Base-by-base conservation (phyloP, 495 filamentous ascomycete species). In the Venustampulla echinocandica region DNA sequence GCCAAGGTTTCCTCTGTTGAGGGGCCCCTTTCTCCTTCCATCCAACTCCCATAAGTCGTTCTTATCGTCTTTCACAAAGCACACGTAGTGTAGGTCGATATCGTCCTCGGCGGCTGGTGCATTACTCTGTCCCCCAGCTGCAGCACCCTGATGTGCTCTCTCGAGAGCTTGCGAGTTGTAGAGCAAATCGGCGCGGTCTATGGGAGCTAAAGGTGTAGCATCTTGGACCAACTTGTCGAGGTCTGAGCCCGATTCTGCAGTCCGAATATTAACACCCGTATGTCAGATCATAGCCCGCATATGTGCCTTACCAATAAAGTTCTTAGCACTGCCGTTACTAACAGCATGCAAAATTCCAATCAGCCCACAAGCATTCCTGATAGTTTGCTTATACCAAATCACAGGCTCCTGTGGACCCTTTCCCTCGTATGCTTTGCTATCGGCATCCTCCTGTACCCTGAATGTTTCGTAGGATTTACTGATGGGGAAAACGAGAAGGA, bases 311-410 rank as follows among this genome's bases (percentile, higher is more conserved):
- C 69, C 47, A 45, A 80, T 72, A 53, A 68, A 66, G 21, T 63
- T 45, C 43, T 61, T 60, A 3, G 67, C 60, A 14, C 23, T 33
- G 11, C 68, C 69, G 49, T 90, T 89, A 4, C 69, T 61, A 1
- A 87, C 75, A 44, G 80, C 77, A 65, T 94, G 88, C 18, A 95
- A 64, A 2, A 94, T 66, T 0, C 82, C 88, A 64, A 92, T 89
- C 38, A 87, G 73, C 1, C 89, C 90, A 65, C 90, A 96, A 2
- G 87, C 82, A 62, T 95, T 79, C 39, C 79, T 72, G 61, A 96
- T 96, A 0, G 87, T 95, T 55, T 96, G 89, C 57, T 84, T 82
- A 69, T 87, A 95, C 89, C 89, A 95, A 41, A 89, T 73, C 11
- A 75, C 62, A 33, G 69, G 69, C 49, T 75, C 69, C 15, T 53